Evolutionary conservation across 352 stramenopile species (phyloP), one percentile per base, ranked within the genome.

Genomic region (Pythium coloratum): DNA sequence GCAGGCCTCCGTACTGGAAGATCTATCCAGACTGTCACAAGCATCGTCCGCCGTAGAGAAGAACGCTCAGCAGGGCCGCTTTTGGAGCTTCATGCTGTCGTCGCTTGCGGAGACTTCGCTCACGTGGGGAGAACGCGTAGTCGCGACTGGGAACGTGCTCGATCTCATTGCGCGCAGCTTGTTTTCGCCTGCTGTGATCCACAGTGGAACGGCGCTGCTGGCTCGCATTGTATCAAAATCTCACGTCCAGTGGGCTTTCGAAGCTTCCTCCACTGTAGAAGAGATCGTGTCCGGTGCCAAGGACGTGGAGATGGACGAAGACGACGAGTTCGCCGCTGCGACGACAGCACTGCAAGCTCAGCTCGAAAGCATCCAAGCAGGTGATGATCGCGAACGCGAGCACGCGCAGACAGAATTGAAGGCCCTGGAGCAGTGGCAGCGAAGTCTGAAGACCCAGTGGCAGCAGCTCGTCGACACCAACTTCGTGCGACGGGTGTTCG

Each of bases 401-500:
- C 36, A 28, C 16, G 59, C 42, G 2, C 38, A 47, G 24, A 18
- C 34, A 9, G 60, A 46, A 3, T 54, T 56, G 32, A 6, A 50
- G 28, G 61, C 62, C 0, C 59, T 86, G 2, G 50, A 47, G 0
- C 20, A 59, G n/a, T 67, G 33, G 38, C 60, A 76, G 32, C 14
- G 30, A 4, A 62, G 18, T 34, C 72, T 87, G 13, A 72, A 72
- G 61, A 46, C 33, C 16, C 78, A 87, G 57, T 87, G 78, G 76
- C 70, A 81, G 14, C 72, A 80, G 24, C 56, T 87, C 28, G 81
- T 71, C 34, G 69, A 80, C 13, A 75, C 75, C 3, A 70, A 42
- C 2, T 90, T 89, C 49, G 75, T 73, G 56, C 68, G 64, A 0
- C 67, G 67, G 4, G 76, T 70, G 20, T 73, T 90, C 38, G 67